Percentiles rank a stretch among this genome's conserved stretches.
These are phyloP conservation scores for Bonia amplexicaulis DNA, from an alignment of 176 grass and related monocot genomes.

Conservation along the genomic window DNA sequence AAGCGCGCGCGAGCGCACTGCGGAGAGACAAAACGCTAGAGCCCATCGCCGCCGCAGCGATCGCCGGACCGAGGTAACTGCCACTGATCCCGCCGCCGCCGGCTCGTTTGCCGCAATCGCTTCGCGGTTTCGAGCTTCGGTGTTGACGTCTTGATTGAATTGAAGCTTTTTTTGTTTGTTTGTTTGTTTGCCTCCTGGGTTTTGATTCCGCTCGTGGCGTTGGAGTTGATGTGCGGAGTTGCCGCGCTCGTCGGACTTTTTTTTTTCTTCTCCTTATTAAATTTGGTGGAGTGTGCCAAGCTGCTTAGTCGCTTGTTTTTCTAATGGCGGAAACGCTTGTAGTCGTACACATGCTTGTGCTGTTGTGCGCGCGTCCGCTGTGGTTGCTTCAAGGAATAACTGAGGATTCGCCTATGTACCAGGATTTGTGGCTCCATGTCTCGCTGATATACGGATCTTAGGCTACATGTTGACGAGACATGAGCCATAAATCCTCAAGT, in stretches of 20 bases:
- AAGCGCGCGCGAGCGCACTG: background rate
- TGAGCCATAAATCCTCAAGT: too few species aligned
- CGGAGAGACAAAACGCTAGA: background rate
- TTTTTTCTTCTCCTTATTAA: background rate
- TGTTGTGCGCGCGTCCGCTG: background rate
- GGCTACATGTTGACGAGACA: too few species aligned
- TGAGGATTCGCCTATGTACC: too few species aligned
- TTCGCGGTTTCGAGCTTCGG: background rate
- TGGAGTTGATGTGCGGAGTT: background rate
- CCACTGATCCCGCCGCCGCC: background rate
- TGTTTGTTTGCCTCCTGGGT: background rate
- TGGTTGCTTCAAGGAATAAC: background rate
- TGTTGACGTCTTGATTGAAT: background rate
- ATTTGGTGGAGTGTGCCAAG: background rate
- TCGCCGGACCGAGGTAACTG: conserved; percentile 16
- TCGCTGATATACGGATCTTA: too few species aligned
- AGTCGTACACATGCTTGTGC: background rate
- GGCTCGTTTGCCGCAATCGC: background rate
- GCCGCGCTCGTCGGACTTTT: background rate
- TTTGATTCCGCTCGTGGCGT: background rate
- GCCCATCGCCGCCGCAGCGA: background rate
- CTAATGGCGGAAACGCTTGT: background rate
- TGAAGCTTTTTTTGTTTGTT: background rate
- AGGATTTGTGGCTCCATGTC: too few species aligned
- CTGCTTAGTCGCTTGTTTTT: background rate